Evolutionary conservation across 2,329 filamentous ascomycete species (phyloP), one percentile per base, ranked within the genome.

Genomic region (Trichoderma koningiopsis): DNA sequence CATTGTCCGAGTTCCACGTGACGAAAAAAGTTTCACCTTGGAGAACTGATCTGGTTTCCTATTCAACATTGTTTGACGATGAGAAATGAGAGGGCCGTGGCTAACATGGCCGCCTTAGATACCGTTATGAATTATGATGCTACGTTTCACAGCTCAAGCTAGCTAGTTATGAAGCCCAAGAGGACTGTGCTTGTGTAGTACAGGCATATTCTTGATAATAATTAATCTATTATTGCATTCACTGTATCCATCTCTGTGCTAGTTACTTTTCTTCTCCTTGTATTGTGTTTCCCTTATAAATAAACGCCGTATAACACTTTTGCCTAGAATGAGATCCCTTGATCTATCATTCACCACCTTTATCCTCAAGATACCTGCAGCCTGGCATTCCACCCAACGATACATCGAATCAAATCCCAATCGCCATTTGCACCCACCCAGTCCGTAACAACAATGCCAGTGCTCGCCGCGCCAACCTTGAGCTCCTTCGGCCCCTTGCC

Each of bases 381-480:
- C 71, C 84, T 91, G 29, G 91, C 88, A 78, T 99, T 99, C 93
- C 97, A 94, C 7, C 92, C 94, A 7, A 98, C 90, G 74, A 97
- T 91, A 79, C 92, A 92, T 72, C 90, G 87, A 43, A 96, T 88
- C 67, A 98, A 80, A 81, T 97, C 94, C 95, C 95, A 99, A 80
- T 98, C 92, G 0, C 91, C 94, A 71, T 90, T 86, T 71, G 89
- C 84, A 2, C 96, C 96, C 62, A 97, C 94, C 92, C 92, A 97
- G 80, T 99, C 96, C 71, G 92, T 96, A 31, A 98, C 91, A 56
- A 98, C 89, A 70, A 98, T 89, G 4, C 96, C 96, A 1, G 94
- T 96, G 6, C 89, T 87, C 33, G 91, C 94, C 75, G 93, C 89
- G 1, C 91, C 89, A 40, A 89, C 82, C 57, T 83, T 81, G 62